Base-by-base conservation (phyloP, 169 alveolate genomes). In the Cryptosporidium bovis region DNA sequence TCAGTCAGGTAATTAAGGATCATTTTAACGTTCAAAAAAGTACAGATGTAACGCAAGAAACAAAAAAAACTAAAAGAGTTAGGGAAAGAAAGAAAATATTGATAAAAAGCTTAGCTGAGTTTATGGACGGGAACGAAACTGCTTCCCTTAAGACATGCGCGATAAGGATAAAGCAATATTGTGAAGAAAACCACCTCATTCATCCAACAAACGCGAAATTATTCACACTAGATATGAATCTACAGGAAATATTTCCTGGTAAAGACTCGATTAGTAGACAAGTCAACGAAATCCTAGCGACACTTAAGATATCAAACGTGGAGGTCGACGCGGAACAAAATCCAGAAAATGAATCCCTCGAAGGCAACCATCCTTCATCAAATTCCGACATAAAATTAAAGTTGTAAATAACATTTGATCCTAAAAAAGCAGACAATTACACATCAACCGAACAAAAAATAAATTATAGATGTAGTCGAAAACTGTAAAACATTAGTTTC, bases 161-260 rank as follows among this genome's bases (percentile, higher is more conserved):
- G 29, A 51, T 34, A 46, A 69, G 20, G 16, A 69, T 69, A 31
- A 69, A 55, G 56, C 68, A 69, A 31, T 69, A 55, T 33, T 67
- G 82, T 29, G 82, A 67, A 50, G 65, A 67, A 31, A 67, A 67
- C 13, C 58, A 48, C 48, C 31, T 67, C 16, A 3, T 24, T 67
- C 66, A 67, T 33, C 82, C 82, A 50, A 48, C 48, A n/a, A 67
- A 67, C 27, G 50, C 82, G 5, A 67, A 67, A 67, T n/a, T 67
- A 7, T 67, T 67, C 44, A 50, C 33, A 6, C 64, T 67, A 7
- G 82, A 69, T 55, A 34, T 27, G 34, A 69, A 31, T 51, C 33
- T 69, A 46, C 40, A 29, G 33, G 67, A 69, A 4, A 53, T 53
- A 13, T 50, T 67, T 24, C 83, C 66, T 18, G 55, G 67, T 3